phyloP scores from a whole-genome alignment of 2,329 filamentous ascomycete species.

The Aspergillus fijiensis region DNA sequence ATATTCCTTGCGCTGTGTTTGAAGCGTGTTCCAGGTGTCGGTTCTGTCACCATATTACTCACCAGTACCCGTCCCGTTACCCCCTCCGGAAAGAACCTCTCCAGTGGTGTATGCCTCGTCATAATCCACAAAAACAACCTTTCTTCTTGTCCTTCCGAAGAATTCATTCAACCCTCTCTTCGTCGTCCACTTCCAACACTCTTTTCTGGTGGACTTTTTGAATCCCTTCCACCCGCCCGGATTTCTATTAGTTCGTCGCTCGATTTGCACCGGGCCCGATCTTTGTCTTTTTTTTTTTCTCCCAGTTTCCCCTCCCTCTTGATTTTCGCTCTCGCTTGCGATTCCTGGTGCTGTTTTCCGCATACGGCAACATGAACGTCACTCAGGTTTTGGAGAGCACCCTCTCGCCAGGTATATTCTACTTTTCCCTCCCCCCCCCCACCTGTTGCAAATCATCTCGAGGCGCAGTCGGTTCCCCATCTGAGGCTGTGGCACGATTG shows the following conservation, averaged over 20 bases:
- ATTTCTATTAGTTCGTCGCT: constrained; percentile 7
- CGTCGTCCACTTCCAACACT: constrained; percentile 24
- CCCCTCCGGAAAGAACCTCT: constrained; percentile 24
- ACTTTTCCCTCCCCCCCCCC: neutral
- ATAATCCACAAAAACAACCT: constrained; percentile 43
- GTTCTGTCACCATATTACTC: constrained; percentile 20
- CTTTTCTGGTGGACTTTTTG: constrained; percentile 23
- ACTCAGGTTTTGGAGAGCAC: constrained; percentile 97
- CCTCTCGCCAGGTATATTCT: constrained; percentile 78
- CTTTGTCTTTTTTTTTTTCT: constrained; percentile 19
- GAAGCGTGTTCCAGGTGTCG: constrained; percentile 13
- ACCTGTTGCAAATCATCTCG: neutral
- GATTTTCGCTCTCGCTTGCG: constrained; percentile 20
- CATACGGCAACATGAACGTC: constrained; percentile 76
- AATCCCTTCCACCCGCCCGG: constrained; percentile 6
- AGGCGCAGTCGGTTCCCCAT: neutral
- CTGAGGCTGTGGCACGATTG: constrained; percentile 8
- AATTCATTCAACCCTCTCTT: constrained; percentile 17
- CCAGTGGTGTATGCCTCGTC: constrained; percentile 39
- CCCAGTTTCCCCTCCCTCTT: constrained; percentile 17
- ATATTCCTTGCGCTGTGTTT: constrained; percentile 31
- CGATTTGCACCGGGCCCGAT: constrained; percentile 21
- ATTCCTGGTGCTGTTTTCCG: constrained; percentile 23
- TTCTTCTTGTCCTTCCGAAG: constrained; percentile 28
- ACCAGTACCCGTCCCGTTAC: constrained; percentile 11